Conservation (phyloP, 768 basidiomycete genomes). For the Naganishia vaughanmartiniae region DNA sequence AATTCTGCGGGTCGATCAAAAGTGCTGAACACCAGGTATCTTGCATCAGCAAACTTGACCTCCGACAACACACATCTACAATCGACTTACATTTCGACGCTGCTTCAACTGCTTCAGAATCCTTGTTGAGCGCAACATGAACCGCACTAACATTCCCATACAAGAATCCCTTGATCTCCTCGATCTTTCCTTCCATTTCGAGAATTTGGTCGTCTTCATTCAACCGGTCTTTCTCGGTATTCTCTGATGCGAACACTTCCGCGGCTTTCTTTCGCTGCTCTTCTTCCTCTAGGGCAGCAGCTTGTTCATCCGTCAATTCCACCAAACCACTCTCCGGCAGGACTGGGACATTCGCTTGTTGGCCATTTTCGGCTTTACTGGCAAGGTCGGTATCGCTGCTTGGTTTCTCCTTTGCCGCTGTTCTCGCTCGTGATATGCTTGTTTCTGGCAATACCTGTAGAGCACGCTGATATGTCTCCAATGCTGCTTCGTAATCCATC, state of each 20-base stretch:
- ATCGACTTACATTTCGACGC: not conserved
- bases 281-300: constrained; percentile 7
- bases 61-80: not conserved
- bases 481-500: constrained; percentile 17
- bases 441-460: constrained; percentile 4
- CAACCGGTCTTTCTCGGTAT: not conserved
- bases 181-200: constrained; percentile 8
- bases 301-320: constrained; percentile 26
- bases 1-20: constrained; percentile 10
- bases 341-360: not conserved
- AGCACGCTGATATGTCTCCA: constrained; percentile 13
- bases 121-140: constrained; percentile 12
- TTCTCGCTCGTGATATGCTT: not conserved
- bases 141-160: constrained; percentile 21
- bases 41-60: not conserved
- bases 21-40: not conserved
- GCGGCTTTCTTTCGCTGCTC: not conserved
- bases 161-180: constrained; percentile 19
- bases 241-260: not conserved
- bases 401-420: not conserved
- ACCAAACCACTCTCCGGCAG: constrained; percentile 5
- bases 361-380: no score
- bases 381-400: not conserved
- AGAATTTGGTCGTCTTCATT: not conserved
- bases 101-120: constrained; percentile 12